These are phyloP conservation scores for Pyricularia pennisetigena DNA, from an alignment of 2,329 filamentous ascomycete species.

Conservation along the genomic window DNA sequence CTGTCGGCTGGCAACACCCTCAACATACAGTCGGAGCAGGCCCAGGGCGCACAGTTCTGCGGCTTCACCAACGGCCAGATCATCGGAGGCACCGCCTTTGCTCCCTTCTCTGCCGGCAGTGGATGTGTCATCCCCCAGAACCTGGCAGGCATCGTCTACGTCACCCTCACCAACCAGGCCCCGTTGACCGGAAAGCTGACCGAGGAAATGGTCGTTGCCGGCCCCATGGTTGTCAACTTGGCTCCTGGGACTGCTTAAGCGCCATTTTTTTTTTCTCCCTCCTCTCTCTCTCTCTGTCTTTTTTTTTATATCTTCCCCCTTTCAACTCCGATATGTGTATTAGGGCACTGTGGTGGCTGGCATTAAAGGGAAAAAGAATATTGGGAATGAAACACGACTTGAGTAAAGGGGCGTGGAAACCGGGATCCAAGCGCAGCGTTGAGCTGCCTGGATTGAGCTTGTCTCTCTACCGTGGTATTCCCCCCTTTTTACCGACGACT, in stretches of 20 bases:
- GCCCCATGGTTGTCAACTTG: slow-evolving; percentile 47
- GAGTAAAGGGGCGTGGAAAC: not conserved
- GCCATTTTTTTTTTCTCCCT: too few species aligned
- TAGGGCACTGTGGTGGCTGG: not conserved
- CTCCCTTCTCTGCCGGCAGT: slow-evolving; percentile 39
- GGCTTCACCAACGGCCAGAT: slow-evolving; percentile 55
- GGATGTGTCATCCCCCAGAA: slow-evolving; percentile 51
- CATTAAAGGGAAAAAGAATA: not conserved
- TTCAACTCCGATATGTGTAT: not conserved
- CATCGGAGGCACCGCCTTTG: slow-evolving; percentile 51
- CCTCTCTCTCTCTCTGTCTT: not conserved
- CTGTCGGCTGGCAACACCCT: slow-evolving; percentile 28
- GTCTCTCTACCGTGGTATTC: not conserved
- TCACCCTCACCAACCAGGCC: slow-evolving; percentile 49
- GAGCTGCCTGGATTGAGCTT: not conserved
- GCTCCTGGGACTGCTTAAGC: slow-evolving; percentile 23
- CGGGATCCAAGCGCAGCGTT: not conserved
- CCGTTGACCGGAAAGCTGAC: slow-evolving; percentile 41
- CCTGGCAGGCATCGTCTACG: slow-evolving; percentile 54
- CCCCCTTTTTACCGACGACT: not conserved
- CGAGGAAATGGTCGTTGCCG: slow-evolving; percentile 57
- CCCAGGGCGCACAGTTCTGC: slow-evolving; percentile 46
- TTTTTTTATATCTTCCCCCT: not conserved
- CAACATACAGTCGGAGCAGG: slow-evolving; percentile 39
- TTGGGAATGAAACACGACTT: not conserved